These are phyloP conservation scores for Bondarzewia mesenterica DNA, from an alignment of 1,284 basidiomycete species.

Conservation along the genomic window DNA sequence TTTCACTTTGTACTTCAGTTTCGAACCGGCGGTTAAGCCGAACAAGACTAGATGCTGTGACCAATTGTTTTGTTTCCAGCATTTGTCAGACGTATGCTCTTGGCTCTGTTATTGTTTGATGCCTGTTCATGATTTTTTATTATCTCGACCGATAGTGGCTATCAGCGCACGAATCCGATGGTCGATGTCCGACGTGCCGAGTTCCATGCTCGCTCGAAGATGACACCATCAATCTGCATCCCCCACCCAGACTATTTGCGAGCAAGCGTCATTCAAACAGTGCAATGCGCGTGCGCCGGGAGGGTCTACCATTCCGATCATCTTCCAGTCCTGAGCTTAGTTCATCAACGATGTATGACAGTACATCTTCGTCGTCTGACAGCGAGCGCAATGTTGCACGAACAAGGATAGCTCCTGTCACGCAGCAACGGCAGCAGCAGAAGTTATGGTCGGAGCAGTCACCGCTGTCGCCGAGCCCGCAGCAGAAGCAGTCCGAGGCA, in stretches of 20 bases:
- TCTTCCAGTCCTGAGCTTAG: neutral
- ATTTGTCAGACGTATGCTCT: conserved; percentile 13
- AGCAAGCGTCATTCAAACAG: neutral
- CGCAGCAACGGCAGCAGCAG: neutral
- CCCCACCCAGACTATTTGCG: conserved; percentile 6
- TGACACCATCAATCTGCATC: conserved; percentile 13
- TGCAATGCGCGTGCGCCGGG: conserved; percentile 5
- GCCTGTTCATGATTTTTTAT: neutral
- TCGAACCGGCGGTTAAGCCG: conserved; percentile 13
- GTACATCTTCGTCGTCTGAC: conserved; percentile 11
- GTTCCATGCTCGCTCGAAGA: conserved; percentile 12
- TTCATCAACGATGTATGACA: neutral
- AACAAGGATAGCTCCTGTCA: neutral
- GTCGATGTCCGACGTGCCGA: conserved; percentile 14
- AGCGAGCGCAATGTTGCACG: conserved; percentile 6
- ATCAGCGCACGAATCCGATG: conserved; percentile 9
- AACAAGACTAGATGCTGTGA: conserved; percentile 14
- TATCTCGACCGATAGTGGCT: conserved; percentile 9
- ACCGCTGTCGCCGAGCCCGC: conserved; percentile 3
- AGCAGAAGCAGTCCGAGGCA: conserved; percentile 6
- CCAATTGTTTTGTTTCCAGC: conserved; percentile 15
- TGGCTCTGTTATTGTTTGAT: neutral
- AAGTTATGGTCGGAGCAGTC: neutral
- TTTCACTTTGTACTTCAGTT: conserved; percentile 6
- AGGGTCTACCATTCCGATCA: neutral